Evolutionary conservation across 441 rosid genomes (phyloP).

Genomic region (Aquilaria agallochum): DNA sequence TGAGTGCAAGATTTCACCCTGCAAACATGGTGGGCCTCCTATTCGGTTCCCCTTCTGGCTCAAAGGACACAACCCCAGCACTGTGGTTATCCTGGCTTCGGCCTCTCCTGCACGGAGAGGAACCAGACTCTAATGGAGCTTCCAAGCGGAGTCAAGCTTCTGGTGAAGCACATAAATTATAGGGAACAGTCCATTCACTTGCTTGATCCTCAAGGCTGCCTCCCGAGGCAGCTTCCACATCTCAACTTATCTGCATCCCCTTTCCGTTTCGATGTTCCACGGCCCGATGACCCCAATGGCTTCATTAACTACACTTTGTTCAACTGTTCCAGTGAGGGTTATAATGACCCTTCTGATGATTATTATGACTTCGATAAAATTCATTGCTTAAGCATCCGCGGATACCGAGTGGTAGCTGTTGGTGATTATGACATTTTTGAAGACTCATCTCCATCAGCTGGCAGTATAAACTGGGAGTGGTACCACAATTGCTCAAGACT

Average conservation of each 20-base stretch:
- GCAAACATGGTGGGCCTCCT: conserved; percentile 5
- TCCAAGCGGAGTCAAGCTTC: conserved; percentile 4
- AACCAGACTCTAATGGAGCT: background rate
- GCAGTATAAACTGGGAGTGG: too few species aligned
- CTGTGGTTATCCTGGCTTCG: conserved; percentile 18
- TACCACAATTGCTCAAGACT: too few species aligned
- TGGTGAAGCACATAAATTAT: conserved; percentile 3
- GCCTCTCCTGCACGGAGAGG: conserved; percentile 6
- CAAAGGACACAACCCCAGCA: background rate
- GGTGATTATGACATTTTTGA: too few species aligned
- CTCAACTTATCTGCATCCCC: conserved; percentile 13
- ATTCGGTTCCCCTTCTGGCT: conserved; percentile 20
- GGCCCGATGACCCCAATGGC: too few species aligned
- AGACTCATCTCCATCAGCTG: too few species aligned
- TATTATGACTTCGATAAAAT: background rate
- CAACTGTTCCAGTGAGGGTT: background rate
- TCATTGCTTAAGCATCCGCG: conserved; percentile 6
- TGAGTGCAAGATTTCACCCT: background rate
- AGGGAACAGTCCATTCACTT: conserved; percentile 4
- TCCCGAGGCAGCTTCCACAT: conserved; percentile 1
- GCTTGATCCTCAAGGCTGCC: conserved; percentile 7
- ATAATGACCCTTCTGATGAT: background rate
- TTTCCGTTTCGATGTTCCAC: background rate
- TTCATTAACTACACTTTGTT: background rate
- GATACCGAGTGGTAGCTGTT: conserved; percentile 1